Evolutionary conservation across 1,284 basidiomycete species (phyloP).

Genomic region (Malassezia pachydermatis): DNA sequence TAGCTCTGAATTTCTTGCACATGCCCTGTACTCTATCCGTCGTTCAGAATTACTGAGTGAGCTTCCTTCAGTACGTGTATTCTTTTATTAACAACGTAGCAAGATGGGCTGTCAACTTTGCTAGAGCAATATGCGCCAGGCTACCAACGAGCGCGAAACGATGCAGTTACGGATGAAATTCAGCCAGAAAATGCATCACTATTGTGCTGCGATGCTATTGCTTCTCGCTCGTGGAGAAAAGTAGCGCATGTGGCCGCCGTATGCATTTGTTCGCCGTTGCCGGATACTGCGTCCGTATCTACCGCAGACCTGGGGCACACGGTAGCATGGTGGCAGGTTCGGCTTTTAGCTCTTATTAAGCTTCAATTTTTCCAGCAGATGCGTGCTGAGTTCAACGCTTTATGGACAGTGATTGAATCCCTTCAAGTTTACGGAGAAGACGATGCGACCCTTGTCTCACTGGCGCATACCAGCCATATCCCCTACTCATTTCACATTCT

Average conservation of each 20-base stretch:
- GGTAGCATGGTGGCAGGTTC: slow-evolving; percentile 15
- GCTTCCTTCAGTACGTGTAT: neutral
- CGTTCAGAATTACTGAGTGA: neutral
- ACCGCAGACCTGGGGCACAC: neutral
- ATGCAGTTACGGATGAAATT: neutral
- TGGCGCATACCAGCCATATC: neutral
- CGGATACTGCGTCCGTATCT: neutral
- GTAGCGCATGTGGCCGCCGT: neutral
- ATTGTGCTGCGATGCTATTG: neutral
- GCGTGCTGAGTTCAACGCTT: neutral
- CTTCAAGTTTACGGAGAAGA: neutral
- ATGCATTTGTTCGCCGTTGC: neutral
- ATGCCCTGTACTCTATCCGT: neutral
- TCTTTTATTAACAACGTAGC: neutral
- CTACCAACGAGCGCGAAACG: neutral
- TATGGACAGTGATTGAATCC: slow-evolving; percentile 10
- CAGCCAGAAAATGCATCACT: neutral
- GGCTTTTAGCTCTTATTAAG: slow-evolving; percentile 9
- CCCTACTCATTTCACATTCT: slow-evolving; percentile 5
- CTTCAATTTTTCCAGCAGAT: slow-evolving; percentile 1
- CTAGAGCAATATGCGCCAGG: slow-evolving; percentile 8
- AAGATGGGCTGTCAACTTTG: neutral
- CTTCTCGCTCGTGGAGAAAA: slow-evolving; percentile 2
- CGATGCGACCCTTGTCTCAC: neutral
- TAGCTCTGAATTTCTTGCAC: neutral